A percentile compares a stretch with the other conserved stretches of the same genome.
Conservation (phyloP, 805 yeast species). For the Candida stauntonica region DNA sequence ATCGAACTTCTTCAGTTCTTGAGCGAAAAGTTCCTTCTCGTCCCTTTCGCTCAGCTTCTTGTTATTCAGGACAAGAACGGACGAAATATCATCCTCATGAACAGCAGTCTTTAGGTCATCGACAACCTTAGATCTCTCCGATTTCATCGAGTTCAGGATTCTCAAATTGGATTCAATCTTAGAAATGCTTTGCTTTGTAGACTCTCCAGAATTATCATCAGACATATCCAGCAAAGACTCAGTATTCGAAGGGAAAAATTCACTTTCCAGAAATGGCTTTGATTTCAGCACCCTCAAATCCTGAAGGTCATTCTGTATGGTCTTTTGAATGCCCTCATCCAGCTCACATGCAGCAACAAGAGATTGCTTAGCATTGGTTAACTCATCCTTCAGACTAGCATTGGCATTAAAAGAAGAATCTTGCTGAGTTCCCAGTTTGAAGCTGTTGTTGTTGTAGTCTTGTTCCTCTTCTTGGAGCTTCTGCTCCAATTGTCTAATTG, state of each 20-base stretch:
- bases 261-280: slow-evolving; percentile 30
- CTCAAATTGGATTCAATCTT: slow-evolving; percentile 53
- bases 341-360: slow-evolving; percentile 57
- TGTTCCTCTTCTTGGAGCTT: slow-evolving; percentile 32
- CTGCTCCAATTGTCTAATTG: slow-evolving; percentile 34
- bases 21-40: slow-evolving; percentile 54
- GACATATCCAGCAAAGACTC: slow-evolving; percentile 68
- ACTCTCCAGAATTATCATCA: slow-evolving; percentile 33
- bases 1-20: slow-evolving; percentile 73
- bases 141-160: slow-evolving; percentile 56
- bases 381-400: slow-evolving; percentile 46
- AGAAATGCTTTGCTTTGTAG: slow-evolving; percentile 37
- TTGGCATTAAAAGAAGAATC: slow-evolving; percentile 35
- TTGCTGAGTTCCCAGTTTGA: slow-evolving; percentile 32
- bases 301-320: slow-evolving; percentile 38
- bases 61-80: slow-evolving; percentile 57
- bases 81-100: slow-evolving; percentile 82
- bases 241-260: slow-evolving; percentile 18
- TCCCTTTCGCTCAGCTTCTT: slow-evolving; percentile 49
- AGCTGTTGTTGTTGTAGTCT: slow-evolving; percentile 31
- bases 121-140: slow-evolving; percentile 58
- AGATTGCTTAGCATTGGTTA: slow-evolving; percentile 53
- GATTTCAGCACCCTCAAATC: slow-evolving; percentile 46
- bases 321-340: slow-evolving; percentile 48
- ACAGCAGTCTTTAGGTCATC: slow-evolving; percentile 64